A percentile compares a stretch with the other conserved stretches of the same genome.
phyloP scores from a whole-genome alignment of 352 stramenopile species.

The Globisporangium polare region DNA sequence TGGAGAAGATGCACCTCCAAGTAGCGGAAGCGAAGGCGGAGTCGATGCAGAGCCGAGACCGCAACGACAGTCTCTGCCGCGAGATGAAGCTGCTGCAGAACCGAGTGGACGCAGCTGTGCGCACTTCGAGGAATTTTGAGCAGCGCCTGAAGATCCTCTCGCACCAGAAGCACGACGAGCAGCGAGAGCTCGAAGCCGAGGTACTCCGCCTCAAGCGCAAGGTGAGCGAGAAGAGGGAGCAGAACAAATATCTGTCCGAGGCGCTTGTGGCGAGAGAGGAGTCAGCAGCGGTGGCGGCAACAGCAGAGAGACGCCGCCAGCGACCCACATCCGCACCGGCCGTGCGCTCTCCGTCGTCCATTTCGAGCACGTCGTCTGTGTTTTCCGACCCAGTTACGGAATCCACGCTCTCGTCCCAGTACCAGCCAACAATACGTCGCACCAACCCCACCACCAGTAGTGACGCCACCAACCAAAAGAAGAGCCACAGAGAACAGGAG shows the following conservation, averaged over 20 bases:
- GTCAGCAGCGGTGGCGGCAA: background rate
- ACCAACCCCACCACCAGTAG: background rate
- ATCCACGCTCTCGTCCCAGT: constrained; percentile 1
- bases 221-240: constrained; percentile 47
- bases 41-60: constrained; percentile 25
- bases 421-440: constrained; percentile 22
- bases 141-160: constrained; percentile 38
- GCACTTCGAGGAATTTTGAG: constrained; percentile 49
- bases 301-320: background rate
- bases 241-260: constrained; percentile 57
- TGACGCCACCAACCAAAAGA: background rate
- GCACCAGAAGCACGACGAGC: constrained; percentile 37
- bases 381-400: constrained; percentile 12
- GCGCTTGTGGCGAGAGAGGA: constrained; percentile 34
- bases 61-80: constrained; percentile 28
- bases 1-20: constrained; percentile 28
- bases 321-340: background rate
- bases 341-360: constrained; percentile 3
- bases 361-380: constrained; percentile 10
- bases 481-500: background rate
- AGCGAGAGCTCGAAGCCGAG: constrained; percentile 30
- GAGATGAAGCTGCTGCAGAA: constrained; percentile 44
- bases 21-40: constrained; percentile 29
- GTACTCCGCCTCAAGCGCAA: constrained; percentile 37
- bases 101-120: constrained; percentile 43